A percentile compares a stretch with the other conserved stretches of the same genome.
Conservation (phyloP, 148 eudicot species). For the Rhododendron ovatum region DNA sequence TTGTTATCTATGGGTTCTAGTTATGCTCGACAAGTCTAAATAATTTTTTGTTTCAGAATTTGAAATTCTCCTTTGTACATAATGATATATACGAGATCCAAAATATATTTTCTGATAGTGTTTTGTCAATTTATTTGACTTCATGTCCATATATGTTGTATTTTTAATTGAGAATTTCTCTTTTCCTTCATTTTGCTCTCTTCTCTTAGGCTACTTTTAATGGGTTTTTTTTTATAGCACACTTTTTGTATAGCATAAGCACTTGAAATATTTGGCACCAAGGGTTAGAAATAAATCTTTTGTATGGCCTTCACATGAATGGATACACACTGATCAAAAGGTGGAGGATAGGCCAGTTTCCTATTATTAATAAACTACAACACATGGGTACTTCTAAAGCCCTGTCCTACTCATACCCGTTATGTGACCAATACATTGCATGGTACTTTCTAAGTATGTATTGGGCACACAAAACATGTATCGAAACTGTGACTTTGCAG, state of each 20-base stretch:
- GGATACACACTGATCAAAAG: neutral
- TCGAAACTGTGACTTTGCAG: neutral
- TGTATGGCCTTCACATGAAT: neutral
- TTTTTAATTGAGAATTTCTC: neutral
- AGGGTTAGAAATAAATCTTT: neutral
- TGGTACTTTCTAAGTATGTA: neutral
- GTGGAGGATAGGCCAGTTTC: neutral
- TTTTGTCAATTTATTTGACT: neutral
- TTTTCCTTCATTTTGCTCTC: neutral
- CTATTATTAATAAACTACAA: neutral
- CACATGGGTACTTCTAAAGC: neutral
- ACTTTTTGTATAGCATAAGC: neutral
- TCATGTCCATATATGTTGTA: neutral
- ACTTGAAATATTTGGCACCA: neutral
- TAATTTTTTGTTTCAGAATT: neutral
- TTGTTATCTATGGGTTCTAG: neutral
- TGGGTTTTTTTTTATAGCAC: neutral
- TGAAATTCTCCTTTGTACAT: neutral
- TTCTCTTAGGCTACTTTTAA: neutral
- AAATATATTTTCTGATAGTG: neutral
- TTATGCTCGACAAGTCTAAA: neutral
- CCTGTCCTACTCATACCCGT: neutral
- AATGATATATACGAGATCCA: neutral
- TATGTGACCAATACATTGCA: neutral
- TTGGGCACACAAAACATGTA: neutral